Evolutionary conservation across 805 yeast species (phyloP).

Genomic region (Scheffersomyces ergatensis): DNA sequence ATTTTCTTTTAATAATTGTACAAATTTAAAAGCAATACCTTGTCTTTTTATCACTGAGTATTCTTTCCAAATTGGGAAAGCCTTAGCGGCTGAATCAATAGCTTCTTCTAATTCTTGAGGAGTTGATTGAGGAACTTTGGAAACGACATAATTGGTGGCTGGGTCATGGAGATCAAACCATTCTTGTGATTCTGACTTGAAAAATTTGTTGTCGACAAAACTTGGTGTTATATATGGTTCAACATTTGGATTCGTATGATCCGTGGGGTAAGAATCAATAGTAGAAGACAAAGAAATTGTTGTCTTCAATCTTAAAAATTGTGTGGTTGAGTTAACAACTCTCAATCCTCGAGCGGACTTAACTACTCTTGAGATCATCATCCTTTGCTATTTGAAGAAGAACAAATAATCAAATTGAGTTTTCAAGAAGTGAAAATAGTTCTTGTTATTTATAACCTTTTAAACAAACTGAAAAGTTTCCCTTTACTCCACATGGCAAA

Average conservation of each 20-base stretch:
- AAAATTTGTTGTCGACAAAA: slow-evolving; percentile 50
- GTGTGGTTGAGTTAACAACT: neutral
- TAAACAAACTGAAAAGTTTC: neutral
- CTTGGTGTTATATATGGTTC: slow-evolving; percentile 51
- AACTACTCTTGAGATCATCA: slow-evolving; percentile 1
- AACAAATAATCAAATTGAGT: too few species aligned
- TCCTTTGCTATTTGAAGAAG: too few species aligned
- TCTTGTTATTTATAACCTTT: neutral
- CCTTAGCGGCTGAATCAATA: slow-evolving; percentile 59
- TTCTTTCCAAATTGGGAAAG: slow-evolving; percentile 59
- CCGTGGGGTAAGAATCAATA: slow-evolving; percentile 36
- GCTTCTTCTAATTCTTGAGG: slow-evolving; percentile 63
- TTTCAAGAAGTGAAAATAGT: too few species aligned
- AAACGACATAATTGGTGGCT: slow-evolving; percentile 64
- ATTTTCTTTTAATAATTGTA: slow-evolving; percentile 58
- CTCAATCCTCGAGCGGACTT: neutral
- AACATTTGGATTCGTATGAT: slow-evolving; percentile 30
- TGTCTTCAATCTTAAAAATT: slow-evolving; percentile 8
- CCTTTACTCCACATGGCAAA: neutral
- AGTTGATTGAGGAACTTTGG: slow-evolving; percentile 72
- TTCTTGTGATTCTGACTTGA: slow-evolving; percentile 46
- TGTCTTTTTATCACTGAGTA: slow-evolving; percentile 64
- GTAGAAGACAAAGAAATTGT: slow-evolving; percentile 27
- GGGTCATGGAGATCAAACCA: slow-evolving; percentile 77
- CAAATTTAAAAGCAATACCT: slow-evolving; percentile 69